Conservation (phyloP, 805 yeast species). For the Yamadazyma nakazawae region DNA sequence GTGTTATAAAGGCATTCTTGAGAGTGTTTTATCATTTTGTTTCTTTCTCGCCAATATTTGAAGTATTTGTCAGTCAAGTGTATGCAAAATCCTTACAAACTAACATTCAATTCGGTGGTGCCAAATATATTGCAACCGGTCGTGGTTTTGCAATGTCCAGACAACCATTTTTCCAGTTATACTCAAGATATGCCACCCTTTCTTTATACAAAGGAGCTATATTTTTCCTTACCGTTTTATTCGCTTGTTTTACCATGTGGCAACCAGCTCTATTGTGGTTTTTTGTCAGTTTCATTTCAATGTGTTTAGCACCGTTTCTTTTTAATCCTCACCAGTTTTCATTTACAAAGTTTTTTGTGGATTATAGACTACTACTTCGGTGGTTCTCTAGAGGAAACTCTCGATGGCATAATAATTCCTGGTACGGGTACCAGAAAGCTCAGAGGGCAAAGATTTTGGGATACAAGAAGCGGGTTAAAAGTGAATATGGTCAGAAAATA, state of each 20-base stretch:
- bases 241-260: slow-evolving; percentile 81
- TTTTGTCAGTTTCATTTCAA: slow-evolving; percentile 46
- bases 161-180: slow-evolving; percentile 65
- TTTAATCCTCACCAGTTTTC: slow-evolving; percentile 56
- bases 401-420: slow-evolving; percentile 63
- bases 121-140: slow-evolving; percentile 88
- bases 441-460: slow-evolving; percentile 26
- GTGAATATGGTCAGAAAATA: not conserved
- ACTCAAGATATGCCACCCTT: slow-evolving; percentile 69
- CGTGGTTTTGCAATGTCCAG: slow-evolving; percentile 90
- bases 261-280: slow-evolving; percentile 65
- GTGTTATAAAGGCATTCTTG: slow-evolving; percentile 66
- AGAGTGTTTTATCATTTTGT: slow-evolving; percentile 73
- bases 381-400: slow-evolving; percentile 85
- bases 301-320: slow-evolving; percentile 48
- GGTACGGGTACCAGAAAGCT: slow-evolving; percentile 62
- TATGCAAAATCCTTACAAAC: slow-evolving; percentile 75
- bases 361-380: slow-evolving; percentile 48
- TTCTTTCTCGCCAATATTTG: slow-evolving; percentile 87
- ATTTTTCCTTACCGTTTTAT: slow-evolving; percentile 63
- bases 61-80: slow-evolving; percentile 92
- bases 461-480: slow-evolving; percentile 13
- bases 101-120: slow-evolving; percentile 87
- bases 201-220: slow-evolving; percentile 79
- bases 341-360: slow-evolving; percentile 45